Evolutionary conservation across 2,329 filamentous ascomycete species (phyloP).

Genomic region (Claviceps lovelessii): DNA sequence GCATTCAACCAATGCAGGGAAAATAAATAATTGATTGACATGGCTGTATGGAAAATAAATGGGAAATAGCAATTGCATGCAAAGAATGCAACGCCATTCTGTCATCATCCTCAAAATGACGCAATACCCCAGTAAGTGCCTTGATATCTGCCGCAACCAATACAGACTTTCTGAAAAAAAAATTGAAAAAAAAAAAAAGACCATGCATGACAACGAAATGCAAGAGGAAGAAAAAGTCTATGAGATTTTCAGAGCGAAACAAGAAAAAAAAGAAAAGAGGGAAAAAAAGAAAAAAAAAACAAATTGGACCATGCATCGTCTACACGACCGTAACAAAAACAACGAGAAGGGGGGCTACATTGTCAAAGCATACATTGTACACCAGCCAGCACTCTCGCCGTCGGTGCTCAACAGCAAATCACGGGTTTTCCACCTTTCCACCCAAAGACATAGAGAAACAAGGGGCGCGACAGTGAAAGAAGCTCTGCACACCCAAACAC

Average conservation of each 20-base stretch:
- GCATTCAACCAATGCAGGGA: background rate
- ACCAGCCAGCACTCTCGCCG: background rate
- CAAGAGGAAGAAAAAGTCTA: conserved; percentile 4
- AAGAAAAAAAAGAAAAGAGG: background rate
- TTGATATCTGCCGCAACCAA: background rate
- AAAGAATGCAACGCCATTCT: background rate
- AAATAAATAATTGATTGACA: no score
- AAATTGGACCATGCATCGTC: background rate
- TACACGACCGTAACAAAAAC: background rate
- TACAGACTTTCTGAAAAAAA: background rate
- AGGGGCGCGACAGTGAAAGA: background rate
- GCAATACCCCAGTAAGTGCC: background rate
- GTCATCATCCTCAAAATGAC: background rate
- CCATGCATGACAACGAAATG: background rate
- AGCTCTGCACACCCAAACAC: background rate
- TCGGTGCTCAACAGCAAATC: background rate
- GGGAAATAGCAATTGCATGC: background rate
- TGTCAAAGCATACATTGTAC: background rate
- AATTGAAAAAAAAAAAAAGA: background rate
- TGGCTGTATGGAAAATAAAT: background rate
- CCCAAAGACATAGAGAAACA: background rate
- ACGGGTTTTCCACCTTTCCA: background rate
- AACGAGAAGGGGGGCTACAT: background rate
- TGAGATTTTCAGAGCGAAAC: background rate
- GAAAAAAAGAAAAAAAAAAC: background rate